These are phyloP conservation scores for Testicularia cyperi DNA, from an alignment of 1,284 basidiomycete species.

Conservation along the genomic window DNA sequence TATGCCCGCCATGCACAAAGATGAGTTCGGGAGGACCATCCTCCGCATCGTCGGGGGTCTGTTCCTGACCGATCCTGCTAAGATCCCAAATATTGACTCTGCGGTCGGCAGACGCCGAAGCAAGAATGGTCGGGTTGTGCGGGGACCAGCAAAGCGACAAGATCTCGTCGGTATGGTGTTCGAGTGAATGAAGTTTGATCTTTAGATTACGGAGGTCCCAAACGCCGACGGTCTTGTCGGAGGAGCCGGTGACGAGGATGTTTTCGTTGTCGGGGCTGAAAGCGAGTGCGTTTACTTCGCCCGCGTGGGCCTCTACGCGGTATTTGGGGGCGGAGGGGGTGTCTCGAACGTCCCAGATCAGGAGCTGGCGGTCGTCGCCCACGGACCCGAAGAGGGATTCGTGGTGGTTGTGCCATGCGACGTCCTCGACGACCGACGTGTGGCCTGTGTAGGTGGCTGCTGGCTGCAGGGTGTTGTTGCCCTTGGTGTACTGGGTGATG, in stretches of 20 bases:
- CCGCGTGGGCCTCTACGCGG: slow-evolving; percentile 76
- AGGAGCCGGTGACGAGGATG: slow-evolving; percentile 88
- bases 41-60: slow-evolving; percentile 95
- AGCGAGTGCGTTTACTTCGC: slow-evolving; percentile 86
- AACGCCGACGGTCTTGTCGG: slow-evolving; percentile 88
- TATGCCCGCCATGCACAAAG: slow-evolving; percentile 59
- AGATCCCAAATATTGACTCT: slow-evolving; percentile 96
- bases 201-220: slow-evolving; percentile 83
- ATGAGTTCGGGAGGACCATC: slow-evolving; percentile 75
- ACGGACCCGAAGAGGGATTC: slow-evolving; percentile 90
- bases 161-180: slow-evolving; percentile 91
- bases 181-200: slow-evolving; percentile 80
- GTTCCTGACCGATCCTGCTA: slow-evolving; percentile 86
- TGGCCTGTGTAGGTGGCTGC: slow-evolving; percentile 76
- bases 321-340: slow-evolving; percentile 67
- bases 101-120: slow-evolving; percentile 77
- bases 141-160: slow-evolving; percentile 94
- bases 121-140: slow-evolving; percentile 66
- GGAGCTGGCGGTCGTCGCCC: slow-evolving; percentile 91
- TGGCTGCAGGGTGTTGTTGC: slow-evolving; percentile 76
- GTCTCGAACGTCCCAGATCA: slow-evolving; percentile 91
- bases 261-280: slow-evolving; percentile 83
- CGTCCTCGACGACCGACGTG: slow-evolving; percentile 72
- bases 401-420: slow-evolving; percentile 87
- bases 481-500: slow-evolving; percentile 82